phyloP scores from a whole-genome alignment of 768 basidiomycete genomes.

The Leccinum obscurum region DNA sequence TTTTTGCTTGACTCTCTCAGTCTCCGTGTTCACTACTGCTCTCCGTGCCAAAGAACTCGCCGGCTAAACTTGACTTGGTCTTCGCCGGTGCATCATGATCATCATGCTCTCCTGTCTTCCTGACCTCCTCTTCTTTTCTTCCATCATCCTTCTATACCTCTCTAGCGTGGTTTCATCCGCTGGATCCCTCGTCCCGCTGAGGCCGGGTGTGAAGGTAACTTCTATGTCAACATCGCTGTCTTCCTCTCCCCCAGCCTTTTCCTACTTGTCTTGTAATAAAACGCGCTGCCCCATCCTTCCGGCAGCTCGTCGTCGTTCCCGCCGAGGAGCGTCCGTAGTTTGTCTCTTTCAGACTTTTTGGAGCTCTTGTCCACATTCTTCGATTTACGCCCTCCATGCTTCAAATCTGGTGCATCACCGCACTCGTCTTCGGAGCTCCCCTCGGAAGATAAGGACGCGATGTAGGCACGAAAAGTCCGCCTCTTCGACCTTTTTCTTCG shows the following conservation, averaged over 20 bases:
- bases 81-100: constrained; percentile 23
- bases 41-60: constrained; percentile 75
- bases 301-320: constrained; percentile 67
- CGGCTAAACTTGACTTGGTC: constrained; percentile 33
- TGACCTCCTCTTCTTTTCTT: constrained; percentile 69
- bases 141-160: constrained; percentile 85
- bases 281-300: constrained; percentile 76
- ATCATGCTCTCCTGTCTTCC: constrained; percentile 36
- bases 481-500: constrained; percentile 86
- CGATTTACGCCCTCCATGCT: constrained; percentile 9
- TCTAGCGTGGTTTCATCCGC: constrained; percentile 85
- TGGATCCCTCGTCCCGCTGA: constrained; percentile 53
- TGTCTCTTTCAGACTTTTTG: constrained; percentile 56
- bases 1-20: constrained; percentile 26
- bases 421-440: constrained; percentile 39
- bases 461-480: constrained; percentile 81
- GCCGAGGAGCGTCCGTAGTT: constrained; percentile 71
- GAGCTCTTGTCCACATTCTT: constrained; percentile 24
- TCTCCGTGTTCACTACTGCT: constrained; percentile 29
- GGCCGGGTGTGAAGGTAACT: constrained; percentile 90
- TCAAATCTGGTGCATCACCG: background rate
- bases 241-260: constrained; percentile 24
- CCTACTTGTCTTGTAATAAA: constrained; percentile 18
- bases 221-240: constrained; percentile 77
- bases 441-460: constrained; percentile 71